A percentile compares a stretch with the other conserved stretches of the same genome.
These are phyloP conservation scores for Populus hybrid DNA, from an alignment of 441 rosid species.

Conservation along the genomic window DNA sequence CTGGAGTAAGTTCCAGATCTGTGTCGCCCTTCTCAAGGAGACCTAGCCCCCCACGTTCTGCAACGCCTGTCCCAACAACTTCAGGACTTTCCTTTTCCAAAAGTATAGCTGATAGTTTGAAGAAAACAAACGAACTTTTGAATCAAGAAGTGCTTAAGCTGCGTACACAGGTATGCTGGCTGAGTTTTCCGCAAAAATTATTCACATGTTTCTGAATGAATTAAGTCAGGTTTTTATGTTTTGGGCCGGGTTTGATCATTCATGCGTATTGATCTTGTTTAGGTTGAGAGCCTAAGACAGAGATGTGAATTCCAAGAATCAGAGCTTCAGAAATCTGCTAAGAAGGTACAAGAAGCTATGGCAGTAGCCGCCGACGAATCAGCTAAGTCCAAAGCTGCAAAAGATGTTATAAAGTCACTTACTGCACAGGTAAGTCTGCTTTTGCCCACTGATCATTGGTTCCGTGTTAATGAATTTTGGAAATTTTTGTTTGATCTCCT, in stretches of 20 bases:
- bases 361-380: constrained; percentile 81
- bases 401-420: constrained; percentile 91
- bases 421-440: constrained; percentile 69
- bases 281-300: constrained; percentile 82
- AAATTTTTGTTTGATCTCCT: neutral
- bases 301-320: constrained; percentile 81
- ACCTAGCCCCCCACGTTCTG: constrained; percentile 95
- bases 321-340: constrained; percentile 79
- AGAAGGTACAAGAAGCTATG: constrained; percentile 84
- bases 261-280: constrained; percentile 27
- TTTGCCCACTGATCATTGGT: constrained; percentile 13
- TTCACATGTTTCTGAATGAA: neutral
- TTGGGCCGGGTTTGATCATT: neutral
- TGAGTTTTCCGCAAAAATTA: neutral
- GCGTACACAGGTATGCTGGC: constrained; percentile 71
- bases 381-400: constrained; percentile 86
- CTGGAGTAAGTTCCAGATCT: constrained; percentile 89
- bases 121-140: constrained; percentile 89
- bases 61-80: constrained; percentile 85
- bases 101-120: constrained; percentile 78
- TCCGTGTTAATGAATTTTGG: neutral
- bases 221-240: neutral
- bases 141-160: constrained; percentile 86
- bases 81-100: constrained; percentile 84
- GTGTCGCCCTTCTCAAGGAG: constrained; percentile 97